Evolutionary conservation across 257 asterid genomes (phyloP).

Genomic region (Phtheirospermum japonicum): DNA sequence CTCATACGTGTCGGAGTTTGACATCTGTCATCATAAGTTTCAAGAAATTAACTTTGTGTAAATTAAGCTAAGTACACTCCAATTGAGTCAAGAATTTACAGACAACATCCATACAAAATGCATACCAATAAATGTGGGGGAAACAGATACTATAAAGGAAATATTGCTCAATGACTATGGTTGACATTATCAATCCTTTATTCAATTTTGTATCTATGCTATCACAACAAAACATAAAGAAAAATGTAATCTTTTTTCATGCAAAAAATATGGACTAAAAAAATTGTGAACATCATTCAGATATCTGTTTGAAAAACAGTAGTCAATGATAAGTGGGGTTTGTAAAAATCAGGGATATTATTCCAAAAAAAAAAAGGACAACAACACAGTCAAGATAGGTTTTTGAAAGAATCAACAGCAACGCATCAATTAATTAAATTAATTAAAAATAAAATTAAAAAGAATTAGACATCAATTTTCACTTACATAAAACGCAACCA

Average conservation of each 20-base stretch:
- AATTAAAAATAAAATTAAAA: not conserved
- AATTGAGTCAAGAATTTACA: conserved; percentile 15
- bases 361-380: not conserved
- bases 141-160: not conserved
- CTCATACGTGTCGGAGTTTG: conserved; percentile 67
- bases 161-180: not conserved
- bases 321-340: conserved; percentile 9
- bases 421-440: not conserved
- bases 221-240: no score
- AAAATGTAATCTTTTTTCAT: no score
- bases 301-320: not conserved
- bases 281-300: no score
- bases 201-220: no score
- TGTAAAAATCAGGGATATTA: conserved; percentile 1
- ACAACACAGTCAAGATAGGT: conserved; percentile 5
- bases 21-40: conserved; percentile 53
- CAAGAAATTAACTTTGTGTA: conserved; percentile 21
- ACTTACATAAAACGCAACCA: conserved; percentile 94
- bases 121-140: not conserved
- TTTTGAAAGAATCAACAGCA: not conserved
- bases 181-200: no score
- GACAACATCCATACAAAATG: conserved; percentile 5
- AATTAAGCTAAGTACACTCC: conserved; percentile 10
- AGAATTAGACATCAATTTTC: not conserved
- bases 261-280: not conserved